Conservation (phyloP, 2,329 filamentous ascomycete species). For the Fusarium sulawesiense region DNA sequence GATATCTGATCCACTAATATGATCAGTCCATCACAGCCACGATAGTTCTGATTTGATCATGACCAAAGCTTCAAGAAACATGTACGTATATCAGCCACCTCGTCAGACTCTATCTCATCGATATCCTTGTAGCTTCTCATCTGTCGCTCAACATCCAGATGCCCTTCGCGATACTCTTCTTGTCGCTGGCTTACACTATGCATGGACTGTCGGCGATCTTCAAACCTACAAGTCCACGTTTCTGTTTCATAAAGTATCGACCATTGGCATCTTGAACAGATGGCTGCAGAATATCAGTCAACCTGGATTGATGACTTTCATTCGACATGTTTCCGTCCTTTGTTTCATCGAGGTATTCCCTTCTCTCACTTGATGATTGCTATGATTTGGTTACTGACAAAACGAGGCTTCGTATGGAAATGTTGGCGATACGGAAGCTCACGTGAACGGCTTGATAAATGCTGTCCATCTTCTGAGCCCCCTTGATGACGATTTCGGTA, state of each 20-base stretch:
- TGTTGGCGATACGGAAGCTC: constrained; percentile 30
- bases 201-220: constrained; percentile 37
- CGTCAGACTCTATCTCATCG: accelerated
- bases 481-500: background rate
- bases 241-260: constrained; percentile 39
- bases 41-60: constrained; percentile 11
- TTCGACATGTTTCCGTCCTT: constrained; percentile 35
- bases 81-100: background rate
- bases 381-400: no score
- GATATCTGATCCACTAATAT: no score
- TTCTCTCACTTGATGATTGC: no score
- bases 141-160: constrained; percentile 35
- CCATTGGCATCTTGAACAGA: constrained; percentile 28
- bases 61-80: constrained; percentile 3
- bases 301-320: constrained; percentile 27
- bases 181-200: constrained; percentile 36
- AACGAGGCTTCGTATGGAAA: constrained; percentile 34
- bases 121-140: constrained; percentile 5
- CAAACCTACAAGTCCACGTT: constrained; percentile 36
- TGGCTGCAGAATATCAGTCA: constrained; percentile 28
- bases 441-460: constrained; percentile 34
- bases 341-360: constrained; percentile 35
- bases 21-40: constrained; percentile 24
- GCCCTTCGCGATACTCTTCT: constrained; percentile 38
- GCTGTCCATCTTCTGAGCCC: constrained; percentile 36